A percentile compares a stretch with the other conserved stretches of the same genome.
Evolutionary conservation across 164 flowering plant genomes (phyloP).

Genomic region (Umbilicus rupestris): DNA sequence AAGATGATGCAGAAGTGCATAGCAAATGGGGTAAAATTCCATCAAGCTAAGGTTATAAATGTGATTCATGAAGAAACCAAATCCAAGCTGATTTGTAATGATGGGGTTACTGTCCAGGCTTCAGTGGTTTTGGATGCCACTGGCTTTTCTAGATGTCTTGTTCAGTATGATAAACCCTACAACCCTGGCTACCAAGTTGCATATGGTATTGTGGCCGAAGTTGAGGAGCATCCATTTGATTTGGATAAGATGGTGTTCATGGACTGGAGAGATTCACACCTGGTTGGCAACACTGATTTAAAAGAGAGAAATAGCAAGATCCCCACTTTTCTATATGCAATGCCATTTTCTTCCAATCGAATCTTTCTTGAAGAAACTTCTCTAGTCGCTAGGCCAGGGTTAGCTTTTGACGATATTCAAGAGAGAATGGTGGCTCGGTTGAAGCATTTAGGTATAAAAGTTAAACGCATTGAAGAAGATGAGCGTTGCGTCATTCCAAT

Average conservation of each 20-base stretch:
- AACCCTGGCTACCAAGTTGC: slow-evolving; percentile 95
- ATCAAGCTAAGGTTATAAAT: slow-evolving; percentile 75
- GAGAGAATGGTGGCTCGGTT: slow-evolving; percentile 85
- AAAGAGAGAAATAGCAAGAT: slow-evolving; percentile 54
- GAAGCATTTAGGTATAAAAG: slow-evolving; percentile 75
- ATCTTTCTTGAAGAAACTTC: slow-evolving; percentile 95
- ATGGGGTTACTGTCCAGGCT: slow-evolving; percentile 74
- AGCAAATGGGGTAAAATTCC: slow-evolving; percentile 75
- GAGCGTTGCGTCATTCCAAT: slow-evolving; percentile 84
- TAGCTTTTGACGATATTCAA: slow-evolving; percentile 65
- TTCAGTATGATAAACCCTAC: slow-evolving; percentile 83
- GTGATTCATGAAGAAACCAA: slow-evolving; percentile 75
- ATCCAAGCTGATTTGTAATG: slow-evolving; percentile 65
- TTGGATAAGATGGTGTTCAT: slow-evolving; percentile 85
- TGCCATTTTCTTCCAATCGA: slow-evolving; percentile 76
- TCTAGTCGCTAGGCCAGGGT: slow-evolving; percentile 82
- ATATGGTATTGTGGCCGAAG: slow-evolving; percentile 87
- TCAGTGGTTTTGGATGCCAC: slow-evolving; percentile 87
- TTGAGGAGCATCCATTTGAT: slow-evolving; percentile 86
- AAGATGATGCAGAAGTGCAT: slow-evolving; percentile 88
- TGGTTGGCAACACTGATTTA: slow-evolving; percentile 30
- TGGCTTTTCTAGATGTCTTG: slow-evolving; percentile 75
- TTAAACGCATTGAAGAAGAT: slow-evolving; percentile 80
- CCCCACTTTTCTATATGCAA: slow-evolving; percentile 88
- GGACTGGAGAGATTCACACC: slow-evolving; percentile 95